Conservation (phyloP, 495 filamentous ascomycete species). For the Penicillium argentinense region DNA sequence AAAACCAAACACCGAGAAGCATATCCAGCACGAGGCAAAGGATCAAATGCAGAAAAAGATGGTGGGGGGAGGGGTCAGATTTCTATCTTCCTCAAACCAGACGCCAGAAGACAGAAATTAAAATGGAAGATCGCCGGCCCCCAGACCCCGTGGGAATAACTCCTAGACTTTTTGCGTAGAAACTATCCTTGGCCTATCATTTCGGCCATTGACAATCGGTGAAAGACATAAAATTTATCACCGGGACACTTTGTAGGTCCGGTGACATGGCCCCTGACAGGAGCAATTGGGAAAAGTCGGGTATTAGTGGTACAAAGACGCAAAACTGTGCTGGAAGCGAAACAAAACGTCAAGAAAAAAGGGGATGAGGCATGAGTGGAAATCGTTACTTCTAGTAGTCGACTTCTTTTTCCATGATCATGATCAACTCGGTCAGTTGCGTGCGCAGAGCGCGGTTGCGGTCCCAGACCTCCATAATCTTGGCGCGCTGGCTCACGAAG, state of each 20-base stretch:
- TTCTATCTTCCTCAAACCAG: constrained; percentile 20
- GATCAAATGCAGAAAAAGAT: constrained; percentile 4
- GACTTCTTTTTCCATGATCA: constrained; percentile 45
- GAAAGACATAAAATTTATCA: neutral
- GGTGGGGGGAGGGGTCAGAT: too few species aligned
- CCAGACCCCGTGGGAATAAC: constrained; percentile 16
- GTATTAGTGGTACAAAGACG: constrained; percentile 27
- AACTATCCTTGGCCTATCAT: neutral
- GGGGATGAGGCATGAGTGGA: neutral
- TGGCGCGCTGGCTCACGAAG: constrained; percentile 41
- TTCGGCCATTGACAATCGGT: neutral
- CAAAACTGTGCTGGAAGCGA: constrained; percentile 12
- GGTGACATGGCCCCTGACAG: neutral
- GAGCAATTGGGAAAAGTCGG: constrained; percentile 10
- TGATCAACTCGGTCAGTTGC: constrained; percentile 45
- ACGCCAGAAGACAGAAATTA: constrained; percentile 16
- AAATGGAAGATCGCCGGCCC: constrained; percentile 15
- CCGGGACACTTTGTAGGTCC: neutral
- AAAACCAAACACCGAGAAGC: constrained; percentile 8
- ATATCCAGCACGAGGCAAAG: constrained; percentile 3
- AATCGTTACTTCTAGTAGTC: too few species aligned
- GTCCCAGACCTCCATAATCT: constrained; percentile 46
- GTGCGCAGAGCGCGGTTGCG: constrained; percentile 45
- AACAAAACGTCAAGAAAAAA: constrained; percentile 8
- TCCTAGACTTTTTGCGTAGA: constrained; percentile 20